Conservation (phyloP, 768 basidiomycete genomes). For the Kwoniella bestiolae region DNA sequence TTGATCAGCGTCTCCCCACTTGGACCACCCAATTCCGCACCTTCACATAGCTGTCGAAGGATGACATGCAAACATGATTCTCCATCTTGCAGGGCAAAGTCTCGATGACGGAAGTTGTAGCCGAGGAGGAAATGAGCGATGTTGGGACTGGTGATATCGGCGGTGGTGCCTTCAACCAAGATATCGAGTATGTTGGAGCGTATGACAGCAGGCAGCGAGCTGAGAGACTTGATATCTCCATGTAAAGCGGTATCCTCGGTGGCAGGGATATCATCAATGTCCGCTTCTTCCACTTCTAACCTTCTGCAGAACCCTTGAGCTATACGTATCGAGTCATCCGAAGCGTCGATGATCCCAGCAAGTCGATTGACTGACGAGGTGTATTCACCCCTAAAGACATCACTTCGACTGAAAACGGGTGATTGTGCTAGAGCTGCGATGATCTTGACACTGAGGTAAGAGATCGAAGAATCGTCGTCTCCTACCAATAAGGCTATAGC, state of each 20-base stretch:
- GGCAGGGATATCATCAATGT: slow-evolving; percentile 62
- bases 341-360: slow-evolving; percentile 76
- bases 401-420: slow-evolving; percentile 61
- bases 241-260: slow-evolving; percentile 57
- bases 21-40: slow-evolving; percentile 66
- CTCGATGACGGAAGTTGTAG: slow-evolving; percentile 66
- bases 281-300: slow-evolving; percentile 69
- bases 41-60: slow-evolving; percentile 73
- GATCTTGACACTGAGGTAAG: slow-evolving; percentile 76
- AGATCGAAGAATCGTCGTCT: slow-evolving; percentile 69
- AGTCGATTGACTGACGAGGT: slow-evolving; percentile 66
- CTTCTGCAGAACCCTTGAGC: slow-evolving; percentile 74
- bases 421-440: slow-evolving; percentile 70
- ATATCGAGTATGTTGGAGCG: slow-evolving; percentile 78
- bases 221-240: slow-evolving; percentile 20
- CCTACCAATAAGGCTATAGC: slow-evolving; percentile 81
- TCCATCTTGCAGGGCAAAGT: slow-evolving; percentile 62
- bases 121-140: slow-evolving; percentile 81
- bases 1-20: slow-evolving; percentile 42
- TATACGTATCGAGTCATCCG: slow-evolving; percentile 82
- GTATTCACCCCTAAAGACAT: slow-evolving; percentile 57
- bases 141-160: slow-evolving; percentile 71
- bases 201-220: slow-evolving; percentile 66
- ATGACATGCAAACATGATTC: slow-evolving; percentile 77
- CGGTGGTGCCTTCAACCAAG: slow-evolving; percentile 75